Percentiles rank a stretch among this genome's conserved stretches.
Evolutionary conservation across 2,329 filamentous ascomycete genomes (phyloP).

Genomic region (Dothideomycetidae sp.): DNA sequence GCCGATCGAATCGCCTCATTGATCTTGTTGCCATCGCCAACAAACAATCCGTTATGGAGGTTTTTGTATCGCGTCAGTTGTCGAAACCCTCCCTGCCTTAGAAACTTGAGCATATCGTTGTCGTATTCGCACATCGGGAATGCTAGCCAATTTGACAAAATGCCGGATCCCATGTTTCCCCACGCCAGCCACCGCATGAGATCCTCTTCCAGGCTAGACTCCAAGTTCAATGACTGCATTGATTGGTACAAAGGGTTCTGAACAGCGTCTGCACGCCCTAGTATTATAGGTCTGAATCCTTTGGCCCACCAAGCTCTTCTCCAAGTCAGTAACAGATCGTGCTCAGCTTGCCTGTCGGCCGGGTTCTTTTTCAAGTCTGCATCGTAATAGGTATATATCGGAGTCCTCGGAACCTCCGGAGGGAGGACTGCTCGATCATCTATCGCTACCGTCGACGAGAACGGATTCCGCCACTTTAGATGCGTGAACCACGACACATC

Average conservation of each 20-base stretch:
- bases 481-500: conserved; percentile 76
- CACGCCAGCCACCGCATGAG: conserved; percentile 81
- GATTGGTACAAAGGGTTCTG: conserved; percentile 65
- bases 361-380: conserved; percentile 47
- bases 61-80: conserved; percentile 59
- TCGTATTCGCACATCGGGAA: conserved; percentile 70
- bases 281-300: conserved; percentile 72
- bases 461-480: conserved; percentile 82
- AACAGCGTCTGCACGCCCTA: conserved; percentile 67
- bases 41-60: conserved; percentile 57
- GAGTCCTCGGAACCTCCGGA: conserved; percentile 52
- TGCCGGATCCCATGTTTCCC: conserved; percentile 75
- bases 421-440: conserved; percentile 78
- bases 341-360: conserved; percentile 56
- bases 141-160: conserved; percentile 65
- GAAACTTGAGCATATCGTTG: conserved; percentile 54
- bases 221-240: conserved; percentile 48
- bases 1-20: conserved; percentile 29
- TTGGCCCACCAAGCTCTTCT: conserved; percentile 89
- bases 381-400: conserved; percentile 88
- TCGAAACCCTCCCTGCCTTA: conserved; percentile 64
- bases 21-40: conserved; percentile 45
- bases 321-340: conserved; percentile 71
- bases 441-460: conserved; percentile 64
- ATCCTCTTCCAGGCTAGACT: conserved; percentile 50